Evolutionary conservation across 129 eudicot species (phyloP).

Genomic region (Flaveria sonorensis): DNA sequence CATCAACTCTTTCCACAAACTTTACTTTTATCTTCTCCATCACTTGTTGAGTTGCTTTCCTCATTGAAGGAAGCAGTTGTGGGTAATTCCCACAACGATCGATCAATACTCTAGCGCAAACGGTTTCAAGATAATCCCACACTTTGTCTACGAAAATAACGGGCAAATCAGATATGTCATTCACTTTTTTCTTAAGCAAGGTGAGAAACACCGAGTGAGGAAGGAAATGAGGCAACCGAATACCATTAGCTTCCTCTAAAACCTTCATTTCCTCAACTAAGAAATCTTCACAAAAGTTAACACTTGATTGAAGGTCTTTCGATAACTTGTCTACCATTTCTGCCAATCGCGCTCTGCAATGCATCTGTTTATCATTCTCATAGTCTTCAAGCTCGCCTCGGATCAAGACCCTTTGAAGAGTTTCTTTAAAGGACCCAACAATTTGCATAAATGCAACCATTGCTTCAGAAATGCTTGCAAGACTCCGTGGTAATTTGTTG

Average conservation of each 20-base stretch:
- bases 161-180: constrained; percentile 10
- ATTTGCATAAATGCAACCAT: constrained; percentile 40
- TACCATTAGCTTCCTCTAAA: constrained; percentile 42
- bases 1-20: constrained; percentile 25
- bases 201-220: constrained; percentile 34
- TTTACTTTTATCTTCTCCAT: constrained; percentile 22
- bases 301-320: constrained; percentile 8
- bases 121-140: constrained; percentile 33
- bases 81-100: constrained; percentile 31
- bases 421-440: constrained; percentile 37
- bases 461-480: constrained; percentile 39
- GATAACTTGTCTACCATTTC: constrained; percentile 31
- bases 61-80: constrained; percentile 31
- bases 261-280: constrained; percentile 40
- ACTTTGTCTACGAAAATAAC: constrained; percentile 24
- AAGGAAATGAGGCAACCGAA: constrained; percentile 33
- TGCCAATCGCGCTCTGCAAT: constrained; percentile 27
- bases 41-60: constrained; percentile 28
- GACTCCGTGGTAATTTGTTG: constrained; percentile 36
- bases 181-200: constrained; percentile 30
- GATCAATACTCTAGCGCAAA: constrained; percentile 6
- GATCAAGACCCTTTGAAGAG: constrained; percentile 39
- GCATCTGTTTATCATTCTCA: constrained; percentile 27
- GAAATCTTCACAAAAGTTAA: constrained; percentile 18
- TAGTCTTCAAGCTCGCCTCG: constrained; percentile 20